Evolutionary conservation across 2,329 filamentous ascomycete genomes (phyloP), one percentile per base, ranked within the genome.

Genomic region (Stenocarpella maydis): DNA sequence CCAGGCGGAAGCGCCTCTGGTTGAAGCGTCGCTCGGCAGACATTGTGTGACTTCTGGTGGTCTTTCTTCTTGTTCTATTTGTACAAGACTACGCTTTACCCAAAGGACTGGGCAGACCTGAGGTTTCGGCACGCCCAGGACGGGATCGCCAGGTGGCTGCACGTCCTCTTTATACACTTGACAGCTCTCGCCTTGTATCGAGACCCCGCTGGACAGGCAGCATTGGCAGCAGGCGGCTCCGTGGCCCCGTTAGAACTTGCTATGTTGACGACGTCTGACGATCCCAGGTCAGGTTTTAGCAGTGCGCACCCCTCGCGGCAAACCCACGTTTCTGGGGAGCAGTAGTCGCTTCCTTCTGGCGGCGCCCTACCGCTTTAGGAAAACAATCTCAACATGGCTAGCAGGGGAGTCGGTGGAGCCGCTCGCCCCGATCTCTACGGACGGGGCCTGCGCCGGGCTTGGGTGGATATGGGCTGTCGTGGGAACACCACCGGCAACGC

Each of bases 11-110:
- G n/a, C 69, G 68, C 15, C 71, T 69, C 28, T 73, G 39, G 41
- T 73, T 43, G 55, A 64, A 73, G 21, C 71, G 65, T 43, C 71
- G 68, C 54, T 73, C 71, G 24, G 71, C 71, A 9, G 71, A 71
- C 71, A 61, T 61, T n/a, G 4, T n/a, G n/a, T 21, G 10, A 12
- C 1, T 15, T 28, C 4, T 50, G 64, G 3, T 53, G n/a, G n/a
- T n/a, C n/a, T n/a, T n/a, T n/a, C n/a, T 69, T 17, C 7, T 3
- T 17, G 3, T 28, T 15, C 6, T 64, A 60, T 41, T n/a, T 9
- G 24, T 21, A 21, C 24, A 24, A 45, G 10, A 10, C 14, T 31
- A 10, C 31, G 8, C 24, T 9, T 19, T 5, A 2, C 12, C 15
- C 14, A 15, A 24, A 26, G 53, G 49, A 1, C 24, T 63, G 15